Conservation (phyloP, 257 asterid species). For the Nicotiana paniculata region DNA sequence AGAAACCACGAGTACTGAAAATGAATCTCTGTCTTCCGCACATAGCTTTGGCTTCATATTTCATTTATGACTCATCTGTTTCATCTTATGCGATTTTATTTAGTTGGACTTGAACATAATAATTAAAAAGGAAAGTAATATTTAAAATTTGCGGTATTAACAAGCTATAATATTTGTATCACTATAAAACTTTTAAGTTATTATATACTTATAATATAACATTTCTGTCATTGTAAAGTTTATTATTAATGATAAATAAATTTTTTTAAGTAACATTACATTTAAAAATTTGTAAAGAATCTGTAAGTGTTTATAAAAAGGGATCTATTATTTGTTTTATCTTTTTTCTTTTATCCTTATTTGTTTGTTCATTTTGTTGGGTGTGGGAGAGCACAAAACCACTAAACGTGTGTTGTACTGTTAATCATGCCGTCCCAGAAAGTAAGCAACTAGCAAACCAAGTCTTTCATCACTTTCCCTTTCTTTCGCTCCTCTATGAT, state of each 20-base stretch:
- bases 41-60: background rate
- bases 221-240: too few relatives aligned
- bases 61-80: background rate
- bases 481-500: background rate
- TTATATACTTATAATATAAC: too few relatives aligned
- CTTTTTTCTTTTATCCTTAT: background rate
- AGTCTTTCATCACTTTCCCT: background rate
- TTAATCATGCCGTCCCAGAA: background rate
- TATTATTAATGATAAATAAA: too few relatives aligned
- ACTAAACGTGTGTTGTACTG: background rate
- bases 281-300: background rate
- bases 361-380: background rate
- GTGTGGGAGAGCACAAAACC: background rate
- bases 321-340: too few relatives aligned
- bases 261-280: too few relatives aligned
- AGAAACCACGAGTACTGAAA: background rate
- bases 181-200: background rate
- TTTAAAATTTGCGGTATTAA: too few relatives aligned
- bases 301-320: background rate
- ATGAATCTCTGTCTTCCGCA: background rate
- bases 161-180: background rate
- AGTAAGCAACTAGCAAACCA: background rate
- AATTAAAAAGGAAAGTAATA: too few relatives aligned
- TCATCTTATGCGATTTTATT: too few relatives aligned
- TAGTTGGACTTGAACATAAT: too few relatives aligned